Evolutionary conservation across 345 rosid genomes (phyloP).

Genomic region (Durio zibethinus): DNA sequence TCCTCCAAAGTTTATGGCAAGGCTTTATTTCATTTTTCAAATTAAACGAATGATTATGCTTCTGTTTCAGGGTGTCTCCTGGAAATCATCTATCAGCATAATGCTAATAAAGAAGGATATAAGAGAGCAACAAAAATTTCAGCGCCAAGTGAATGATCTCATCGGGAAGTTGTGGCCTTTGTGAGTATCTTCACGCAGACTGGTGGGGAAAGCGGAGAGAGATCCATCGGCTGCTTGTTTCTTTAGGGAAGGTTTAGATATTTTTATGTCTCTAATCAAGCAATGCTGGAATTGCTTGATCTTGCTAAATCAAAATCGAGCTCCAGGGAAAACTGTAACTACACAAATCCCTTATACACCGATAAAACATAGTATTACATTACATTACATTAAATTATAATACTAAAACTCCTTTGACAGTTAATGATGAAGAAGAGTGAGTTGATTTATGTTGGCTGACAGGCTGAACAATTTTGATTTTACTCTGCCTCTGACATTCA

Average conservation of each 20-base stretch:
- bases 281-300: neutral
- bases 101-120: constrained; percentile 12
- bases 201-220: neutral
- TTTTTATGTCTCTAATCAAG: neutral
- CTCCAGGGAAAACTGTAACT: neutral
- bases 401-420: neutral
- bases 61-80: constrained; percentile 51
- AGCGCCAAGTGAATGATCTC: neutral
- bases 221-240: constrained; percentile 6
- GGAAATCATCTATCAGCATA: constrained; percentile 33
- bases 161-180: neutral
- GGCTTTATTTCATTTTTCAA: neutral
- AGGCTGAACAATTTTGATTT: too few species aligned
- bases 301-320: neutral
- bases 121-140: neutral
- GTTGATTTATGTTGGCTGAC: neutral
- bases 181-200: neutral
- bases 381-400: neutral
- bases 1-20: neutral
- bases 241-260: neutral
- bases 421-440: neutral
- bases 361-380: neutral
- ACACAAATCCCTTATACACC: neutral
- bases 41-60: neutral
- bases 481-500: too few species aligned